phyloP scores from a whole-genome alignment of 192 early-diverging fungal species.

The Gigaspora rosea region DNA sequence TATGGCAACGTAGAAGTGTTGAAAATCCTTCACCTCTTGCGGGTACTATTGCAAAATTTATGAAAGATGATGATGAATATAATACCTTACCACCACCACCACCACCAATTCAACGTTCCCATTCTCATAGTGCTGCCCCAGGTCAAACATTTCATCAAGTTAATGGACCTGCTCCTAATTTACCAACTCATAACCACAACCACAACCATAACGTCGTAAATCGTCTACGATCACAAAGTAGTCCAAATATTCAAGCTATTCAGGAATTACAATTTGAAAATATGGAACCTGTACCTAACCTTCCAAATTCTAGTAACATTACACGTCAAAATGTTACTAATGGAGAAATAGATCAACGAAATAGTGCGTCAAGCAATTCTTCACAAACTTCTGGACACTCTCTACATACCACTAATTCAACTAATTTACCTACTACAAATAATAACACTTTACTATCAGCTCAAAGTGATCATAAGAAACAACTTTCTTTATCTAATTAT shows the following conservation, averaged over 20 bases:
- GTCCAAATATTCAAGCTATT: conserved; percentile 56
- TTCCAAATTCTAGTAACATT: conserved; percentile 38
- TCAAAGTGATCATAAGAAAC: conserved; percentile 37
- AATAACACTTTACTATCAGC: conserved; percentile 35
- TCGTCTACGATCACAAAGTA: conserved; percentile 58
- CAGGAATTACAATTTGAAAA: conserved; percentile 42
- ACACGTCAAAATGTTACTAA: conserved; percentile 37
- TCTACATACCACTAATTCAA: conserved; percentile 32
- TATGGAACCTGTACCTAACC: conserved; percentile 31
- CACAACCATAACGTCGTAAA: conserved; percentile 8
- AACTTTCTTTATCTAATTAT: conserved; percentile 35
- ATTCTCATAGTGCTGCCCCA: conserved; percentile 31
- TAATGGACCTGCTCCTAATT: conserved; percentile 8
- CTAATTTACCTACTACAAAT: conserved; percentile 18
- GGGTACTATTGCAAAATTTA: conserved; percentile 56
- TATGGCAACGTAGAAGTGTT: conserved; percentile 47
- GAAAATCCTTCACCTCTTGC: conserved; percentile 51
- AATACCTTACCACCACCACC: conserved; percentile 36
- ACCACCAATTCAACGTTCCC: conserved; percentile 40
- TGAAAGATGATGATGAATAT: conserved; percentile 45
- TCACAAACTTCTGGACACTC: conserved; percentile 32
- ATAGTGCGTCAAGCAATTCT: conserved; percentile 23
- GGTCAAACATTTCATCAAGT: conserved; percentile 26
- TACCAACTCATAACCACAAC: neutral
- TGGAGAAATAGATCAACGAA: conserved; percentile 25